Evolutionary conservation across 2,329 filamentous ascomycete genomes (phyloP).

Genomic region (Microthyrium microscopicum): DNA sequence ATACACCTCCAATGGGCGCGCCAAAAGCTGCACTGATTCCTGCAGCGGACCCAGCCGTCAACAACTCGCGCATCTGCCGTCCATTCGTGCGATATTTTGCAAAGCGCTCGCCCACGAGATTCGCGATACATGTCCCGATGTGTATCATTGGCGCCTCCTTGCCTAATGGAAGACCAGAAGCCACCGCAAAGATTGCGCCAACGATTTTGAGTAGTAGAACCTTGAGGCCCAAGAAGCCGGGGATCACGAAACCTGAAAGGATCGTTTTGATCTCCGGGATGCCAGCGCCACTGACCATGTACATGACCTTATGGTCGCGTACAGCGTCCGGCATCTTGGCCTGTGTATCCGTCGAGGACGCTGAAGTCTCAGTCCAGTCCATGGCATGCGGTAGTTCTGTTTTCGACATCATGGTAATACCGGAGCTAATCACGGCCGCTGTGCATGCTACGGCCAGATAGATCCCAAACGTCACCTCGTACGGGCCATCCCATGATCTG

Average conservation of each 20-base stretch:
- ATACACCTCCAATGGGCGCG: constrained; percentile 43
- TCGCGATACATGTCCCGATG: constrained; percentile 41
- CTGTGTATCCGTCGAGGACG: constrained; percentile 18
- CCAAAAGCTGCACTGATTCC: constrained; percentile 45
- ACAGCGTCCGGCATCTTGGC: constrained; percentile 13
- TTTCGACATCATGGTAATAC: constrained; percentile 34
- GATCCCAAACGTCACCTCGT: constrained; percentile 27
- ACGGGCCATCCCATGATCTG: constrained; percentile 27
- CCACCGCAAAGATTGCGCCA: constrained; percentile 41
- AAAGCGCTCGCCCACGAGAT: constrained; percentile 34
- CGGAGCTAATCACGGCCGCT: constrained; percentile 33
- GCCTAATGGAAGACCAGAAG: constrained; percentile 42
- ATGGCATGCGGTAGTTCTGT: constrained; percentile 31
- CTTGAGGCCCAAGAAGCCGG: constrained; percentile 37
- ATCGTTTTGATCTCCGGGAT: constrained; percentile 49
- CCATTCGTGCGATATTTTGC: constrained; percentile 42
- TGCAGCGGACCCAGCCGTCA: constrained; percentile 39
- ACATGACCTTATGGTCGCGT: constrained; percentile 30
- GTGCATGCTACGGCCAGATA: constrained; percentile 32
- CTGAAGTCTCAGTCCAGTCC: no score
- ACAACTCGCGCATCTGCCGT: constrained; percentile 40
- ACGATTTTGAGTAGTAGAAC: constrained; percentile 40
- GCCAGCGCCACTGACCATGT: constrained; percentile 41
- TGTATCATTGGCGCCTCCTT: constrained; percentile 48
- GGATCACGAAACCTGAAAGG: constrained; percentile 43